Evolutionary conservation across 129 eudicot species (phyloP), one percentile per base, ranked within the genome.

Genomic region (Artemisia annua): DNA sequence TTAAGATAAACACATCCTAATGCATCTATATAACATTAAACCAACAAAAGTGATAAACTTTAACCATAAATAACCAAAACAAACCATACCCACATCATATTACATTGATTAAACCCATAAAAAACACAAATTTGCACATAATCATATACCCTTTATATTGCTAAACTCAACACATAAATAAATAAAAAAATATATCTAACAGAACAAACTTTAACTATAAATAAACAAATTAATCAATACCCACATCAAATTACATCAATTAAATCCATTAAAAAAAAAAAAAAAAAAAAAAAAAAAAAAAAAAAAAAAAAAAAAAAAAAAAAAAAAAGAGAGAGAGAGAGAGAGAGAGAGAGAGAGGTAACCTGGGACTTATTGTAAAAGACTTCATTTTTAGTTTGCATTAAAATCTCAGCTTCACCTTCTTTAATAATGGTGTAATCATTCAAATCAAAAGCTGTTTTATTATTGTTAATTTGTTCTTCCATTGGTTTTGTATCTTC

Each of bases 381-480:
- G 81, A 94, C 98, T 90, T 88, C 81, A 60, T 94, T 94, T 64
- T 88, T 83, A 44, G 87, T 75, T 76, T 87, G 96, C 98, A 90
- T 94, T 17, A 94, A 73, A 86, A 94, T 94, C 89, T 94, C 98
- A 69, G 98, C 97, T 74, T 94, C 98, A 9, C 98, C 98, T 66
- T 94, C 96, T 79, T 86, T 94, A 70, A 94, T 86, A 46, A 94
- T 49, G 48, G 82, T 79, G 79, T 71, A 88, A 78, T 94, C 96
- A 77, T 75, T 84, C 73, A 86, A 66, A 86, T 87, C 93, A 79
- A 84, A 75, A 50, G 68, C 46, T 44, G 53, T 48, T 0, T 60
- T 60, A 60, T 61, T 61, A 60, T 52, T 52, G 49, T 57, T 73
- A 73, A 3, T 77, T 48, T 48, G 66, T 18, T 80, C 79, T 20